Evolutionary conservation across 192 early-diverging fungal species (phyloP).

Genomic region (Backusella australiensis): DNA sequence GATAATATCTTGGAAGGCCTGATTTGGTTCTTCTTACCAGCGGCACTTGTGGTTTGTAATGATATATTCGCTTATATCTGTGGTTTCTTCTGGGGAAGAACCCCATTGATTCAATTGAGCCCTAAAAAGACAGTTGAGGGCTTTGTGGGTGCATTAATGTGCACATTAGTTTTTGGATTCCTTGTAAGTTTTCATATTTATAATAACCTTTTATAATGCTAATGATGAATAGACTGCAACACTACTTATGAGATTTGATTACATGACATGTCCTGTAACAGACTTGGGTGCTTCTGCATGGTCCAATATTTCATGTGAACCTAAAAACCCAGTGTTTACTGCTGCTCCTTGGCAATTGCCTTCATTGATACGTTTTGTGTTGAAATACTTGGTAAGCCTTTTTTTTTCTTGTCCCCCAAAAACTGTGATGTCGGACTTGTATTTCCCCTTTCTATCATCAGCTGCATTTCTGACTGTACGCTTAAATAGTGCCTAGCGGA

Average conservation of each 20-base stretch:
- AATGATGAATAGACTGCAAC: conserved; percentile 37
- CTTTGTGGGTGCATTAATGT: conserved; percentile 85
- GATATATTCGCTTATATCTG: conserved; percentile 95
- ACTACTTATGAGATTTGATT: conserved; percentile 49
- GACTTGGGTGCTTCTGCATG: conserved; percentile 49
- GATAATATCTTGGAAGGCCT: conserved; percentile 98
- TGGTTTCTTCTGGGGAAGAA: conserved; percentile 94
- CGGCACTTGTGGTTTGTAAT: conserved; percentile 87
- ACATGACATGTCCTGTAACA: conserved; percentile 62
- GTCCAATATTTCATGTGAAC: conserved; percentile 50
- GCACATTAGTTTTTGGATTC: conserved; percentile 88
- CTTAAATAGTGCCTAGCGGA: conserved; percentile 21
- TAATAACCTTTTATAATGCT: background rate
- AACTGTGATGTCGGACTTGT: background rate
- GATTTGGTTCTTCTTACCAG: conserved; percentile 95
- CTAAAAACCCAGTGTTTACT: conserved; percentile 54
- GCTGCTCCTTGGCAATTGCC: conserved; percentile 35
- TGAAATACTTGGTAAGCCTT: conserved; percentile 20
- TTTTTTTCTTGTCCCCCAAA: background rate
- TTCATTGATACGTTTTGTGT: background rate
- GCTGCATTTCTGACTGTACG: background rate
- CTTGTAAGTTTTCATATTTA: conserved; percentile 43
- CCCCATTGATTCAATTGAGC: conserved; percentile 88
- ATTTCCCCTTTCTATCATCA: background rate
- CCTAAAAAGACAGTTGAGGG: conserved; percentile 99